Evolutionary conservation across 495 filamentous ascomycete genomes (phyloP), one percentile per base, ranked within the genome.

Genomic region (Hyphodiscus hymeniophilus): DNA sequence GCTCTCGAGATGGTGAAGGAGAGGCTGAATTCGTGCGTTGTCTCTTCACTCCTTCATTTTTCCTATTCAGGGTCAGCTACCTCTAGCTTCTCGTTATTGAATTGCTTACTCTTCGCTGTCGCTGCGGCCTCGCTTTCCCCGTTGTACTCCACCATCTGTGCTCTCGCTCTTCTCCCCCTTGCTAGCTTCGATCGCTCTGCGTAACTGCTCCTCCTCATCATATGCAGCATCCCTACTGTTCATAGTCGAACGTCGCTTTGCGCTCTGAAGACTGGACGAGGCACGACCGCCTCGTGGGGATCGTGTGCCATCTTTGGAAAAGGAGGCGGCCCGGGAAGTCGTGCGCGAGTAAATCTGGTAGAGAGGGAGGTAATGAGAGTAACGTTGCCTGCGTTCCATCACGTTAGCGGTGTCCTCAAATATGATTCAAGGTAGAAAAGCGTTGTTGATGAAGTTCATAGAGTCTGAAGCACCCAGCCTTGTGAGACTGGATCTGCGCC

Each of bases 161-260:
- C 60, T 62, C 26, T 71, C 71, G 51, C 57, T 59, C 51, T 66
- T 66, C 48, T 80, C 78, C 56, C 84, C 79, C 63, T 89, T 96
- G 68, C 92, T 99, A 49, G 94, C 89, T 63, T 97, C 92, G 57
- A 99, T 87, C 15, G 89, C 94, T 55, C 84, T 76, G 48, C 88
- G 79, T 24, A 99, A 62, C 48, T 87, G 81, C 63, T 95, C 92
- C 52, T 94, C 89, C 66, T 95, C 90, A 54, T 97, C 90, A 60
- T 96, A 96, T 5, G 87, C 89, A 41, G 92, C 90, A 60, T 90
- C 88, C 43, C 91, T 79, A 62, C 94, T 97, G 59, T 97, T 95
- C 88, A 97, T 95, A 7, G 92, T 99, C 22, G 91, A 94, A 13
- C 92, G 81, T 45, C 92, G 81, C 60, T 96, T 96, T 20, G 75